These are phyloP conservation scores for Myriangium duriaei DNA, from an alignment of 2,329 filamentous ascomycete genomes.

Conservation along the genomic window DNA sequence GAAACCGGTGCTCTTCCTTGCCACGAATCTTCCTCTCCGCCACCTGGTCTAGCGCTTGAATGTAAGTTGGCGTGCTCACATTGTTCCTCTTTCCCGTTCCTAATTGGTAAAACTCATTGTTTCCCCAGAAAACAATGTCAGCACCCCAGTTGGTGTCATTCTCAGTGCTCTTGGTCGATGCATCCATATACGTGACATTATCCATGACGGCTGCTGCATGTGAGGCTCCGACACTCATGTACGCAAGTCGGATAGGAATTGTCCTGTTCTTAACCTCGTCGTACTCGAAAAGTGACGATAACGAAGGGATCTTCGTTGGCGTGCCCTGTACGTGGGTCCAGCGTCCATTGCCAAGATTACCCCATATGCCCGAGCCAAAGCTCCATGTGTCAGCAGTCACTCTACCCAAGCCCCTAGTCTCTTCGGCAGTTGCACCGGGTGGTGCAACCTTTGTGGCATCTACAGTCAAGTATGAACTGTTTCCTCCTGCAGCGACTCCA, in stretches of 20 bases:
- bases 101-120: conserved; percentile 87
- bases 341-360: conserved; percentile 68
- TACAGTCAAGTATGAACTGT: conserved; percentile 76
- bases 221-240: conserved; percentile 62
- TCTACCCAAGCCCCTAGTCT: conserved; percentile 36
- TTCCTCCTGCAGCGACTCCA: conserved; percentile 69
- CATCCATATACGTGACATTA: conserved; percentile 51
- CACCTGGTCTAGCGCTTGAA: conserved; percentile 58
- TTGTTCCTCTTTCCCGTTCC: conserved; percentile 86
- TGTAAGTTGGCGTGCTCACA: conserved; percentile 60
- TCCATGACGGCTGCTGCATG: conserved; percentile 75
- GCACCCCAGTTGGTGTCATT: conserved; percentile 79
- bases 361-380: conserved; percentile 74
- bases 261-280: conserved; percentile 58
- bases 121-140: conserved; percentile 87
- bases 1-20: conserved; percentile 59
- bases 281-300: conserved; percentile 79
- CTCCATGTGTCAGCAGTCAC: conserved; percentile 71
- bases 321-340: conserved; percentile 78
- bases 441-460: conserved; percentile 54
- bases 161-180: conserved; percentile 37
- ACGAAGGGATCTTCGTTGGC: conserved; percentile 67
- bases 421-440: conserved; percentile 16
- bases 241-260: conserved; percentile 64
- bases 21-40: conserved; percentile 49